Conservation (phyloP, 208 protist species). For the Borovskyia barvae region DNA sequence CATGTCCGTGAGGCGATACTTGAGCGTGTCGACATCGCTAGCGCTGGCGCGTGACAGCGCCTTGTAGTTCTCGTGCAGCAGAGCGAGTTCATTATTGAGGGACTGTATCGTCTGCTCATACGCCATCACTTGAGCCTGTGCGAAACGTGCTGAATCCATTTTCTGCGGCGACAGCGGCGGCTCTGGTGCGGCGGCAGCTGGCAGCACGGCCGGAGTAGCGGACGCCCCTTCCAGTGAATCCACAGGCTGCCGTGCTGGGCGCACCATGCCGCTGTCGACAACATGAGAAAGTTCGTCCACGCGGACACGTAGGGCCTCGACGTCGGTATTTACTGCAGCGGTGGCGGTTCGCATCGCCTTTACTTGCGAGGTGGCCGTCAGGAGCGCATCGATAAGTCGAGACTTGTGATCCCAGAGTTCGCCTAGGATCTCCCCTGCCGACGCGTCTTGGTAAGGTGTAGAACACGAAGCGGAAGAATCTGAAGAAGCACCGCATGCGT, state of each 20-base stretch:
- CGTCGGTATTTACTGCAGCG: constrained; percentile 1
- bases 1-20: neutral
- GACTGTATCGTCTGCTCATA: constrained; percentile 50
- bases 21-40: constrained; percentile 4
- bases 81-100: constrained; percentile 54
- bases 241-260: neutral
- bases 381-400: constrained; percentile 11
- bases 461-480: no score
- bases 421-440: neutral
- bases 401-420: constrained; percentile 1
- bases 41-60: constrained; percentile 16
- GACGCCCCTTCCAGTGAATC: no score
- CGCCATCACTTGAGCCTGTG: constrained; percentile 26
- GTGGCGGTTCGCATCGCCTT: neutral
- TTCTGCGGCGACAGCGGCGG: no score
- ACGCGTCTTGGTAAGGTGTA: neutral
- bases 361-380: neutral
- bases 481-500: no score
- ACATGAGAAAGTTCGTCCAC: constrained; percentile 13
- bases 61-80: constrained; percentile 30
- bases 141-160: constrained; percentile 13
- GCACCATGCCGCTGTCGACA: neutral
- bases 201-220: no score
- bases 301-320: constrained; percentile 3
- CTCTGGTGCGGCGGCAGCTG: no score